Evolutionary conservation across 2,329 filamentous ascomycete species (phyloP), one percentile per base, ranked within the genome.

Genomic region (Metarhizium robertsii): DNA sequence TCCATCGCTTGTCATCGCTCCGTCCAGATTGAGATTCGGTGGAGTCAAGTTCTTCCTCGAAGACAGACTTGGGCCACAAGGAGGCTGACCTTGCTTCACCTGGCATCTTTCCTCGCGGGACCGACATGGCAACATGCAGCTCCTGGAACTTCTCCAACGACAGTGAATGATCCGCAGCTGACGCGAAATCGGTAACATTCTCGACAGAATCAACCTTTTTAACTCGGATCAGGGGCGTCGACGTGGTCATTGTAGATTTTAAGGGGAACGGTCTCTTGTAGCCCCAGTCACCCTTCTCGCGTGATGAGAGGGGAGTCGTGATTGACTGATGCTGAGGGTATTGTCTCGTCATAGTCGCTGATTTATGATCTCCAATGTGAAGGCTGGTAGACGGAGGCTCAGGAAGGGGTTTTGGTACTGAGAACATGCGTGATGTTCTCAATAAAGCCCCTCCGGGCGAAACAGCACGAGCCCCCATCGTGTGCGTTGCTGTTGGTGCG

Each of bases 91-190:
- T 53, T n/a, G 32, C 8, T 18, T 4, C 14, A 55, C 50, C 56
- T 29, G 56, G 60, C 52, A 52, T 62, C 61, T 55, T 61, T 54
- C 6, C 63, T 18, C 63, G 62, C 0, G 79, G 79, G 1, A 83
- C 75, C 18, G 85, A 80, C 57, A 96, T 74, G 6, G 89, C 84
- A 54, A 96, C 73, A 57, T 83, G 79, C 68, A 96, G 77, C 69
- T 95, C 89, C 67, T 90, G 87, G 75, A 87, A 96, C 75, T 96
- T 97, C 66, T 84, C 78, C 55, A 95, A 75, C 7, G 90, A 91
- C 62, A 90, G 75, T 53, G 85, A 81, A 71, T 95, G 90, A 69
- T 96, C 90, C 55, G 86, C 81, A 0, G 91, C 88, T 42, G 88
- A 91, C 60, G 84, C 79, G 71, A 91, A 97, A 66, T 96, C 91